Conservation (phyloP, 2,329 filamentous ascomycete species). For the Stylonectria norvegica region DNA sequence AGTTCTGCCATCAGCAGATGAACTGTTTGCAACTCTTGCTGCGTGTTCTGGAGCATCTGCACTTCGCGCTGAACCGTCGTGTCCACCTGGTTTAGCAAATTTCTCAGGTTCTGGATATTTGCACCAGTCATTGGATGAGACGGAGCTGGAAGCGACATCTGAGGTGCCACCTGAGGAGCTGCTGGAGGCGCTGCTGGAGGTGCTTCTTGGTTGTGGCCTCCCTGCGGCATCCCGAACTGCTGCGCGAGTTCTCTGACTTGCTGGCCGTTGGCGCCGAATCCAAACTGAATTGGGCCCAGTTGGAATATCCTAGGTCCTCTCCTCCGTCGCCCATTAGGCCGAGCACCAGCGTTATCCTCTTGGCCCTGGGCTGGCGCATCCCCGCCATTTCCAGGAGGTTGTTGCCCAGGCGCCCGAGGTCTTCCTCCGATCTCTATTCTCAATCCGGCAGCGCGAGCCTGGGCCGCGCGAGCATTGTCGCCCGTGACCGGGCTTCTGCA, state of each 20-base stretch:
- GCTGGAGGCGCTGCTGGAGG: constrained; percentile 10
- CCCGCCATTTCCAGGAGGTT: constrained; percentile 18
- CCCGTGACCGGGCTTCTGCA: constrained; percentile 73
- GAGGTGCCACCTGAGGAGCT: constrained; percentile 12
- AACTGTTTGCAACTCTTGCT: constrained; percentile 67
- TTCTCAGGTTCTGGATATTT: constrained; percentile 47
- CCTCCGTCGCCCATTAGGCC: constrained; percentile 17
- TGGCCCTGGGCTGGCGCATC: constrained; percentile 17
- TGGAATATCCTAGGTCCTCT: constrained; percentile 62
- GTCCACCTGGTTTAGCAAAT: constrained; percentile 63
- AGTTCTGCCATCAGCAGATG: constrained; percentile 66
- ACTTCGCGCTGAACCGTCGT: constrained; percentile 67
- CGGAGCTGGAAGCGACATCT: constrained; percentile 15
- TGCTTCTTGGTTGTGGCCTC: constrained; percentile 20
- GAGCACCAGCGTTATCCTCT: constrained; percentile 22
- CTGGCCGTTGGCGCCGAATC: constrained; percentile 68
- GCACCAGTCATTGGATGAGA: constrained; percentile 25
- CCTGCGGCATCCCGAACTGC: constrained; percentile 50
- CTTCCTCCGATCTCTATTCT: constrained; percentile 29
- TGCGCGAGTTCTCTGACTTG: constrained; percentile 67
- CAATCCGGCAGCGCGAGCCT: constrained; percentile 28
- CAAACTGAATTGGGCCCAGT: constrained; percentile 70
- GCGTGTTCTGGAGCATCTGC: constrained; percentile 56
- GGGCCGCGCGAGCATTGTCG: constrained; percentile 26
- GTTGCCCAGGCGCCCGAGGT: constrained; percentile 16